Percentiles rank a stretch among this genome's conserved stretches.
These are phyloP conservation scores for Fusarium fujikuroi DNA, from an alignment of 2,329 filamentous ascomycete genomes.

Conservation along the genomic window DNA sequence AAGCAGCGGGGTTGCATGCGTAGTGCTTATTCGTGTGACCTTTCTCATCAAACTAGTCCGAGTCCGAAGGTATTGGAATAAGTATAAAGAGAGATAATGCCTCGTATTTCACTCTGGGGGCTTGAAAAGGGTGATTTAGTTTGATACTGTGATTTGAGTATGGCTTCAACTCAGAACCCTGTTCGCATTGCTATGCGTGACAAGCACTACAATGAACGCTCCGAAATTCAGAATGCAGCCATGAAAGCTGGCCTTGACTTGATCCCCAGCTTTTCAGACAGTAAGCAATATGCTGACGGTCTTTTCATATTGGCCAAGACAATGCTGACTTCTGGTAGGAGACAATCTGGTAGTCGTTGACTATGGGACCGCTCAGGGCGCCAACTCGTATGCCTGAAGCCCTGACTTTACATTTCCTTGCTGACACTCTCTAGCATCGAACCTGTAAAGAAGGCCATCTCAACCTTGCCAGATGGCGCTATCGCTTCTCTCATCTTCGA, in stretches of 20 bases:
- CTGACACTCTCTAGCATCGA: not conserved
- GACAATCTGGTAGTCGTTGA: not conserved
- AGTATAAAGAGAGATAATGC: not conserved
- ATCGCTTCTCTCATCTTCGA: not conserved
- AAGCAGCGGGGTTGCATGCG: not conserved
- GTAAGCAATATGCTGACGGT: fast-evolving
- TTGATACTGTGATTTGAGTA: not conserved
- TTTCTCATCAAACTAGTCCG: not conserved
- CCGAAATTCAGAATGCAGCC: constrained; percentile 2
- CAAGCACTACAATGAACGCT: constrained; percentile 13
- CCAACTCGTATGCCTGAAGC: not conserved
- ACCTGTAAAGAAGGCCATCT: not conserved
- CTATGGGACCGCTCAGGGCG: constrained; percentile 4
- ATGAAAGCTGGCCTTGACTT: not conserved
- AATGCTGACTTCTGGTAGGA: not conserved
- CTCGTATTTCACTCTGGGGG: fast-evolving
- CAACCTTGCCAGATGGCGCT: not conserved
- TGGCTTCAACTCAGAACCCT: not conserved
- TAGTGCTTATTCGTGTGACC: not conserved
- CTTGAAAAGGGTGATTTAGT: fast-evolving
- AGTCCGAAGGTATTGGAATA: fast-evolving
- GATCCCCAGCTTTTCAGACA: not conserved
- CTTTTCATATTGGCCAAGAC: fast-evolving
- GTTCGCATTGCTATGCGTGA: constrained; percentile 16
- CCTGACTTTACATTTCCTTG: fast-evolving